These are phyloP conservation scores for Osmanthus fragrans DNA, from an alignment of 257 asterid species.

Conservation along the genomic window DNA sequence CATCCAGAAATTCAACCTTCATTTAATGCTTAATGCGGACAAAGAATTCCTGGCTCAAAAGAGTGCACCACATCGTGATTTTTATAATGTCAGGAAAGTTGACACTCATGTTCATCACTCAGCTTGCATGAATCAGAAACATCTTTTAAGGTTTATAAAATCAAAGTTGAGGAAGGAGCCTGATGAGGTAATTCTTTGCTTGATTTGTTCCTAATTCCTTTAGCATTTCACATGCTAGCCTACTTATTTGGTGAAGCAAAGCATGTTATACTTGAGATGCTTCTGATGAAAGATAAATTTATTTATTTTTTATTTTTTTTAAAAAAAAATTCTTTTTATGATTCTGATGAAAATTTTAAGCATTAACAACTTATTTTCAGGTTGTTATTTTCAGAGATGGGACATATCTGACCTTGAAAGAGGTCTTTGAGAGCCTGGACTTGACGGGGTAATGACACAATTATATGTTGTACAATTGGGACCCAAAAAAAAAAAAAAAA, in stretches of 20 bases:
- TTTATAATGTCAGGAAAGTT: conserved; percentile 94
- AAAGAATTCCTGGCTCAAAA: conserved; percentile 97
- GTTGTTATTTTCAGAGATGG: conserved; percentile 95
- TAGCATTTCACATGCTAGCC: conserved; percentile 13
- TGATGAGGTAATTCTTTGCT: conserved; percentile 64
- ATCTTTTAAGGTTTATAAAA: conserved; percentile 87
- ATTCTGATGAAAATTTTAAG: conserved; percentile 18
- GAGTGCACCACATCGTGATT: conserved; percentile 99
- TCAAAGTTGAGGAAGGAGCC: conserved; percentile 98
- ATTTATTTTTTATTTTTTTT: no score
- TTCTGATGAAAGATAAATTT: background rate
- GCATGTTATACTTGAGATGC: conserved; percentile 14
- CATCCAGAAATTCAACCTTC: conserved; percentile 93
- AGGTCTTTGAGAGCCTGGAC: conserved; percentile 95
- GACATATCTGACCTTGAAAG: conserved; percentile 83
- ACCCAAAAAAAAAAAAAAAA: background rate
- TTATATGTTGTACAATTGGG: conserved; percentile 6
- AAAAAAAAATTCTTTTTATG: background rate
- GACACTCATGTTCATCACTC: conserved; percentile 99
- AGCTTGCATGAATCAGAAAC: conserved; percentile 99
- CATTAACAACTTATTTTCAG: conserved; percentile 41
- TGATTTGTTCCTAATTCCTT: conserved; percentile 11
- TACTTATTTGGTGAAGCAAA: background rate
- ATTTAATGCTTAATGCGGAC: conserved; percentile 98
- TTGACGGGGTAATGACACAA: conserved; percentile 68